Percentiles rank a stretch among this genome's conserved stretches.
These are phyloP conservation scores for Penicillium sp. DNA, from an alignment of 2,329 filamentous ascomycete species.

Conservation along the genomic window DNA sequence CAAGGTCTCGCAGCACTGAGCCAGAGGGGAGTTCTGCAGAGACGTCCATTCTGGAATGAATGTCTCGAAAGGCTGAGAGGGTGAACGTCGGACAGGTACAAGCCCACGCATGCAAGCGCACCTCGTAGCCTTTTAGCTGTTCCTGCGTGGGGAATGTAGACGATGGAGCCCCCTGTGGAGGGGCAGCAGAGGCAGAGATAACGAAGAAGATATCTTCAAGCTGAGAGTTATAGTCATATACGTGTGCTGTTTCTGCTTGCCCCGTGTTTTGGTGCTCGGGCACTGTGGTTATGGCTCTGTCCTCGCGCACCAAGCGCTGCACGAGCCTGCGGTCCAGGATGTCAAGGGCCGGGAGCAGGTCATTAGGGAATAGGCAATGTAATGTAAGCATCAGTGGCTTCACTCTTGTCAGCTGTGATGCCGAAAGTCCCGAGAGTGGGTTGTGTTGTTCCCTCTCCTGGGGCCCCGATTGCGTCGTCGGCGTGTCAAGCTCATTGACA, in stretches of 20 bases:
- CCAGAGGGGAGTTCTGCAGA: not conserved
- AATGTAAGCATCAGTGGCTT: conserved; percentile 70
- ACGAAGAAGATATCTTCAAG: conserved; percentile 59
- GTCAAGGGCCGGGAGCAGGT: conserved; percentile 81
- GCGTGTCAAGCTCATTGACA: conserved; percentile 3
- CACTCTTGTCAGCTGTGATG: conserved; percentile 25
- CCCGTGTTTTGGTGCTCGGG: not conserved
- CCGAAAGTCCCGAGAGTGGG: conserved; percentile 26
- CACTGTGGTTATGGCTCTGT: conserved; percentile 2
- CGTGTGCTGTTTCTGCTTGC: not conserved
- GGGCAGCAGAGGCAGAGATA: conserved; percentile 54
- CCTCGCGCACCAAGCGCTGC: conserved; percentile 47
- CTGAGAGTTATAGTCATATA: not conserved
- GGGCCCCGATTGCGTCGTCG: not conserved
- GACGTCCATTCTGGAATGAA: conserved; percentile 28
- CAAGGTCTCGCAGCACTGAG: conserved; percentile 12
- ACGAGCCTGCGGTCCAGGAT: conserved; percentile 78
- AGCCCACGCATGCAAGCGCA: conserved; percentile 75
- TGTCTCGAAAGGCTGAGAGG: conserved; percentile 63
- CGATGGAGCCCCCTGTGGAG: conserved; percentile 16
- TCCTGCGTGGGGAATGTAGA: conserved; percentile 26
- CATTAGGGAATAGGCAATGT: conserved; percentile 79
- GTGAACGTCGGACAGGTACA: conserved; percentile 87
- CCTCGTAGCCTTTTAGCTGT: conserved; percentile 59
- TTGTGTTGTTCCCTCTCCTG: conserved; percentile 11